Base-by-base conservation (phyloP, 106 monocot genomes). In the Dioscorea dumetorum region DNA sequence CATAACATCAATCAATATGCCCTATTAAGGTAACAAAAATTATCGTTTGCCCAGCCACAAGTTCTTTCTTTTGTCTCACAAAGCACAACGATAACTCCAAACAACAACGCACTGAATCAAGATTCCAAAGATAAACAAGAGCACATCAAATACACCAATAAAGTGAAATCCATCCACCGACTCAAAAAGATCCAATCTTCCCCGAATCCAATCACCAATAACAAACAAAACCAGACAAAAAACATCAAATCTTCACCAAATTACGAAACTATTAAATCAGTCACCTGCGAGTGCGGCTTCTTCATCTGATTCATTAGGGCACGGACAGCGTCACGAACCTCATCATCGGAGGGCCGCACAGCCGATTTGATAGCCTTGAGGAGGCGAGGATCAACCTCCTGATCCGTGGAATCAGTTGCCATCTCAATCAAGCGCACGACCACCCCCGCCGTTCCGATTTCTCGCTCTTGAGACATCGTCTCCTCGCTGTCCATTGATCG, bases 271-370 rank as follows among this genome's bases (percentile, higher is more conserved):
- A 50, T 13, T 23, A 8, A 49, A 19, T 48, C 17, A 87, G 12
- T 48, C 17, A 87, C 92, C 78, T 93, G 92, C 63, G 91, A 81
- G 70, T 95, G 95, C 7, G 81, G 77, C 74, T 80, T 88, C 77
- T 77, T 86, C 85, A 95, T 91, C 56, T 83, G 83, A 53, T 74
- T 61, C 83, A 95, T 83, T 51, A 95, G 79, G 50, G 68, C 33
- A 16, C 66, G 53, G 23, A 66, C 85, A 57, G 95, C 79, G 64
- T 51, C 23, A 32, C 77, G 81, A 52, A 85, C 32, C 69, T 83
- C 86, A 63, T 53, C 73, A 54, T 91, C 88, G 16, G 88, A 88
- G 66, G 83, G 76, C 5, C 88, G 85, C 64, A 77, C 88, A 22
- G 91, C 66, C 70, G 63, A 72, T 51, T 95, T 95, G 67, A 95